These are phyloP conservation scores for Terana coerulea DNA, from an alignment of 768 basidiomycete genomes.

Conservation along the genomic window DNA sequence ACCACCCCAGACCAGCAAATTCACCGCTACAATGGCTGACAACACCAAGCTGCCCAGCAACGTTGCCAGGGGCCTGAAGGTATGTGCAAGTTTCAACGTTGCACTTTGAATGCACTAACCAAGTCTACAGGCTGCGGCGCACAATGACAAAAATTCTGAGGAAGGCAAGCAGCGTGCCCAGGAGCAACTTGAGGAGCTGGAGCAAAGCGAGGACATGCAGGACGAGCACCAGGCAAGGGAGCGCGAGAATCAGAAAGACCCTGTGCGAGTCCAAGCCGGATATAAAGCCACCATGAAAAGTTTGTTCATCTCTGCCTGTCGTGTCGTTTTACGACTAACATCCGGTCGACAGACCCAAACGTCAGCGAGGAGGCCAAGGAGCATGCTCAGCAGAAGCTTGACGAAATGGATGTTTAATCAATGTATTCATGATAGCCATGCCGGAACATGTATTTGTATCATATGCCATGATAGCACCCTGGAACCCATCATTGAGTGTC, in stretches of 20 bases:
- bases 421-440: no score
- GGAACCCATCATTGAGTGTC: no score
- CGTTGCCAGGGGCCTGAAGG: conserved; percentile 23
- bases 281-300: conserved; percentile 14
- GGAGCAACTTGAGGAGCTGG: conserved; percentile 15
- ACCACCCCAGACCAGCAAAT: no score
- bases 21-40: conserved; percentile 21
- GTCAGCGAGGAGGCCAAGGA: conserved; percentile 31
- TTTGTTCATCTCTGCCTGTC: not conserved
- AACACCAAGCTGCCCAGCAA: conserved; percentile 14
- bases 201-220: not conserved
- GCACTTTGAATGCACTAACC: not conserved
- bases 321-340: not conserved
- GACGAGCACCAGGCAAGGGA: not conserved
- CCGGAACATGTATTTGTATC: no score
- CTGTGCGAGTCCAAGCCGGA: conserved; percentile 11
- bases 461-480: no score
- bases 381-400: conserved; percentile 23
- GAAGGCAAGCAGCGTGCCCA: conserved; percentile 23
- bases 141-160: conserved; percentile 25
- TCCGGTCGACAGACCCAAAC: conserved; percentile 18
- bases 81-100: not conserved
- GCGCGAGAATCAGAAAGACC: conserved; percentile 4
- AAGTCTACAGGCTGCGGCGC: conserved; percentile 11
- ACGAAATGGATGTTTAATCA: conserved; percentile 13